Base-by-base conservation (phyloP, 495 filamentous ascomycete species). In the Penicillium canescens region DNA sequence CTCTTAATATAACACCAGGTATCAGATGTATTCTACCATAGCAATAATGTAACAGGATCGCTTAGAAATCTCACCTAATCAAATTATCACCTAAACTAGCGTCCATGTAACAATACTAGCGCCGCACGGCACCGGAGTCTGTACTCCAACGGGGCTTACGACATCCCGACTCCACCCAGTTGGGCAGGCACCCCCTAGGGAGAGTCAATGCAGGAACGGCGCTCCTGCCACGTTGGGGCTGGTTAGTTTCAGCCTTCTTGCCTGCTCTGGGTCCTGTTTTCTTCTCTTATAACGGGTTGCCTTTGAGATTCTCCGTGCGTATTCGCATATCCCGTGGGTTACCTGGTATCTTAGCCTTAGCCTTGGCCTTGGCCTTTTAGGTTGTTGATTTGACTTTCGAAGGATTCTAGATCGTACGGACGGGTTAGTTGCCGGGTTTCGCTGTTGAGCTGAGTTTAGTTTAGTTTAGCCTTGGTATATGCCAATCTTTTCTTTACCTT, bases 161-260 rank as follows among this genome's bases (percentile, higher is more conserved):
- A 20, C 14, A 21, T 8, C 14, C 31, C 33, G 14, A 34, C 18
- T 16, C 31, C 28, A 5, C 43, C 26, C 18, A 18, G 1, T 18
- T 18, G 18, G 18, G 18, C 18, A 18, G 18, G 18, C 18, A 1
- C 18, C 18, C 18, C 18, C 18, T 18, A 18, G 18, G 18, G 12
- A 4, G 34, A 18, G 28, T 21, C 28, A 7, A 58, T 58, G 56
- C 56, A 58, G 56, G 56, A 58, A 58, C 56, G 56, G 56, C 45
- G 21, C 5, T 45, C 4, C 46, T 50, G 20, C 50, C 56, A 14
- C n/a, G 16, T 58, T 54, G n/a, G 56, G 50, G 37, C 35, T 45
- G 40, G 13, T 37, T 24, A 13, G 8, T 16, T 14, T 12, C 6
- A 3, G 24, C 6, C 23, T 24, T 24, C 23, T 23, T 16, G 9